phyloP scores from a whole-genome alignment of 1,284 basidiomycete species.

The Pyrrhoderma noxium region DNA sequence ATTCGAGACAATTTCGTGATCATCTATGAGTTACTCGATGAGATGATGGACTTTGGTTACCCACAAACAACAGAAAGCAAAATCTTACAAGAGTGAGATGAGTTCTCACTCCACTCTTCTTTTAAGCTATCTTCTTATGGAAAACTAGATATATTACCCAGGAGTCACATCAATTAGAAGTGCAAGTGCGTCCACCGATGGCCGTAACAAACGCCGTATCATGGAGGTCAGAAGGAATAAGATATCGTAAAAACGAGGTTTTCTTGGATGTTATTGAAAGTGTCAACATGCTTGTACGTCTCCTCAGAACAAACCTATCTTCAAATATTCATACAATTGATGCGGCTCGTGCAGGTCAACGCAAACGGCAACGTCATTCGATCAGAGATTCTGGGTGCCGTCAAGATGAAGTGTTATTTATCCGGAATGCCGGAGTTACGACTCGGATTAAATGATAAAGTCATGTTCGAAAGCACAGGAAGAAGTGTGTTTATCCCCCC shows the following conservation, averaged over 20 bases:
- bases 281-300: conserved; percentile 84
- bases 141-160: conserved; percentile 85
- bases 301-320: conserved; percentile 1
- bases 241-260: conserved; percentile 98
- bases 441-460: conserved; percentile 96
- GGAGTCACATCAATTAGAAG: conserved; percentile 96
- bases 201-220: conserved; percentile 98
- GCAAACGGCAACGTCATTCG: conserved; percentile 96
- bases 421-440: conserved; percentile 98
- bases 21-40: conserved; percentile 95
- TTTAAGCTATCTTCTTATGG: conserved; percentile 1
- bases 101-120: neutral
- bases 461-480: conserved; percentile 98
- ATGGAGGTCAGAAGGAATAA: conserved; percentile 96
- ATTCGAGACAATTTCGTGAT: conserved; percentile 99
- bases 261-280: conserved; percentile 98
- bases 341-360: conserved; percentile 63
- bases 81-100: conserved; percentile 88
- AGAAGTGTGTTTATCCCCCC: conserved; percentile 63
- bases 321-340: neutral
- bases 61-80: conserved; percentile 99
- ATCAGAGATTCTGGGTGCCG: conserved; percentile 93
- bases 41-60: conserved; percentile 99
- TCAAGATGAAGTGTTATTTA: conserved; percentile 99
- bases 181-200: conserved; percentile 94